Conservation (phyloP, 768 basidiomycete species). For the Clitopilus passeckerianus region DNA sequence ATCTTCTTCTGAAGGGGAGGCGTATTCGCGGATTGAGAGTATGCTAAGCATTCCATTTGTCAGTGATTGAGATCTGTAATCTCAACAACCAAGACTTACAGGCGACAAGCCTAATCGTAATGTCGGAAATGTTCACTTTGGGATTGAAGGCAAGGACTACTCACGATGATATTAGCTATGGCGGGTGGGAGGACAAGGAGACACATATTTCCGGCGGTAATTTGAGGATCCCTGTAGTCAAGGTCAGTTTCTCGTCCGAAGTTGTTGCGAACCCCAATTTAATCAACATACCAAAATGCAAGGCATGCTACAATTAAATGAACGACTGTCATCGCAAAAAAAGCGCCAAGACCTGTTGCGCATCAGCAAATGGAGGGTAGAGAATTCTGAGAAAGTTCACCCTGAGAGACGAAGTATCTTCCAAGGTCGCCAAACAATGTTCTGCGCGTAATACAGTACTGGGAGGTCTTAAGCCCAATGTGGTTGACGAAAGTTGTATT, state of each 20-base stretch:
- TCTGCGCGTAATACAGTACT: neutral
- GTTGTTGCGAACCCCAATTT: neutral
- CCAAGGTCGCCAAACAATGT: neutral
- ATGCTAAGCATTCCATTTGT: neutral
- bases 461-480: neutral
- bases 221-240: neutral
- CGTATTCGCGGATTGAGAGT: neutral
- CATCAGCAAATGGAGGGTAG: neutral
- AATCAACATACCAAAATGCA: neutral
- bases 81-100: neutral
- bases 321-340: neutral
- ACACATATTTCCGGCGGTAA: neutral
- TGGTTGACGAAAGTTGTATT: neutral
- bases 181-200: neutral
- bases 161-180: neutral
- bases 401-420: neutral
- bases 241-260: neutral
- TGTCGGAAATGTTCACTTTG: neutral
- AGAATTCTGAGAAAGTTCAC: neutral
- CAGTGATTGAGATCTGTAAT: neutral
- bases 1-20: neutral
- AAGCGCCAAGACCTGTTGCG: neutral
- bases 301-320: neutral
- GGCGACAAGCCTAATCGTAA: neutral
- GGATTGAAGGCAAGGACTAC: neutral